Conservation (phyloP, 192 early-diverging fungal species). For the Funneliformis mosseae region DNA sequence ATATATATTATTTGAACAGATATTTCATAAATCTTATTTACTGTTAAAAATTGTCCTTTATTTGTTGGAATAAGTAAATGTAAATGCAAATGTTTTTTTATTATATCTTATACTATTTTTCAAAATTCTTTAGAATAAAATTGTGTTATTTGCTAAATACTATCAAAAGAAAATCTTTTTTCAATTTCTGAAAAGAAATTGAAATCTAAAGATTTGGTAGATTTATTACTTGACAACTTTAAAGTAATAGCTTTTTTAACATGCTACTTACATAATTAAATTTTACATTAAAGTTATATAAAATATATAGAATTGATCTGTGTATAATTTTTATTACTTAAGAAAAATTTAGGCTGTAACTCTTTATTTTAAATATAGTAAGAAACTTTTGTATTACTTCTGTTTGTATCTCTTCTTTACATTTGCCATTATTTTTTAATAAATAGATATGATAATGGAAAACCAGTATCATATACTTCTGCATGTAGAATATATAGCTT, state of each 20-base stretch:
- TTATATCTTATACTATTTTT: neutral
- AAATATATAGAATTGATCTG: constrained; percentile 8
- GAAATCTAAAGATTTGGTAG: neutral
- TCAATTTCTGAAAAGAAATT: neutral
- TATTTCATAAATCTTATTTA: neutral
- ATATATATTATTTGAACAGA: neutral
- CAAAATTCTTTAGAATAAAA: constrained; percentile 2
- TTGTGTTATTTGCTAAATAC: neutral
- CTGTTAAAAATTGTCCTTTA: neutral
- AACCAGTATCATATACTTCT: neutral
- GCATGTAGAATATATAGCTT: neutral
- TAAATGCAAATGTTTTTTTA: constrained; percentile 11
- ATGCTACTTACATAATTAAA: constrained; percentile 19
- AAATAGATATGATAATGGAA: neutral
- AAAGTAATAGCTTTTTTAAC: neutral
- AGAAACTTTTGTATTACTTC: neutral
- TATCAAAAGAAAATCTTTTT: constrained; percentile 3
- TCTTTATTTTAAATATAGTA: neutral
- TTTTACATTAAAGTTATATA: neutral
- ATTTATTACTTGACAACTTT: constrained; percentile 11
- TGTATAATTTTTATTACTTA: constrained; percentile 15
- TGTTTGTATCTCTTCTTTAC: neutral
- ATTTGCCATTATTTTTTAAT: neutral
- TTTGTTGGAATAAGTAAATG: neutral
- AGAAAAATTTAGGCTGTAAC: neutral